Conservation (phyloP, 1,139 yeast species). For the Pichia sp. region DNA sequence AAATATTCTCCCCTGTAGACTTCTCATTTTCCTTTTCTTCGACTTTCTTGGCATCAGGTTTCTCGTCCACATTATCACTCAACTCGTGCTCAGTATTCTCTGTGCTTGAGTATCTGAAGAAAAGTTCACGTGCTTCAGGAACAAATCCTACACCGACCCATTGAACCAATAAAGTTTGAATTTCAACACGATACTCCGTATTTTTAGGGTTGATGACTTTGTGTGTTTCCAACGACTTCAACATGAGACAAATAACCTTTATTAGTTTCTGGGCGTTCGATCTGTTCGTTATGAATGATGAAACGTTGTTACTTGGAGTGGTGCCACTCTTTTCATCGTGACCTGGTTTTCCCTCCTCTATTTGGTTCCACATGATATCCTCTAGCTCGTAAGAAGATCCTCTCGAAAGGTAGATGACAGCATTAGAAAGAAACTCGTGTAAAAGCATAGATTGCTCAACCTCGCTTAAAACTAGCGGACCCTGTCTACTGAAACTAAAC, state of each 20-base stretch:
- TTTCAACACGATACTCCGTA: slow-evolving; percentile 50
- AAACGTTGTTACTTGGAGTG: slow-evolving; percentile 4
- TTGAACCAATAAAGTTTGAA: slow-evolving; percentile 53
- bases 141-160: slow-evolving; percentile 51
- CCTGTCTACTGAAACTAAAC: slow-evolving; percentile 51
- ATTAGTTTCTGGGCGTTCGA: slow-evolving; percentile 48
- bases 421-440: slow-evolving; percentile 61
- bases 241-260: slow-evolving; percentile 56
- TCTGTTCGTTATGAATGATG: slow-evolving; percentile 28
- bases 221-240: slow-evolving; percentile 44
- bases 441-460: slow-evolving; percentile 63
- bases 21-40: neutral
- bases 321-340: neutral
- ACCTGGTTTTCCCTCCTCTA: neutral
- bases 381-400: slow-evolving; percentile 35
- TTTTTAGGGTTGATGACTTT: slow-evolving; percentile 42
- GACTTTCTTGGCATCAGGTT: neutral
- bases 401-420: slow-evolving; percentile 46
- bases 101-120: slow-evolving; percentile 20
- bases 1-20: neutral
- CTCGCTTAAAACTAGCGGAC: slow-evolving; percentile 47
- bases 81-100: neutral
- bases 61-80: neutral
- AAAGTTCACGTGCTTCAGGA: slow-evolving; percentile 40
- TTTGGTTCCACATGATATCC: slow-evolving; percentile 24